A percentile compares a stretch with the other conserved stretches of the same genome.
Evolutionary conservation across 352 stramenopile species (phyloP).

Genomic region (Proteromonas lacertae): DNA sequence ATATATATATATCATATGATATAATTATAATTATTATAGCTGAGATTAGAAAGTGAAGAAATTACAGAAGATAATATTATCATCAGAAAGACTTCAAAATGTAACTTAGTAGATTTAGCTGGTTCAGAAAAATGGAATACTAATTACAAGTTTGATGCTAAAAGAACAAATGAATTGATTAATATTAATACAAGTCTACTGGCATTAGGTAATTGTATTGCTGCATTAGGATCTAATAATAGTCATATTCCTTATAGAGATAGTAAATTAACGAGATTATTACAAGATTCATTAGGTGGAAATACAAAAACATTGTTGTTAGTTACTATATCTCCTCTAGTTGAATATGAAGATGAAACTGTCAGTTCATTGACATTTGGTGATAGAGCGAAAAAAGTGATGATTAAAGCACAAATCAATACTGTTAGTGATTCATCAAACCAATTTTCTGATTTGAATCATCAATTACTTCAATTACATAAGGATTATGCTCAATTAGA

Average conservation of each 20-base stretch:
- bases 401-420: neutral
- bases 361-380: neutral
- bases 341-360: too few relatives aligned
- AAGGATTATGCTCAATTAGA: too few relatives aligned
- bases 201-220: constrained; percentile 8
- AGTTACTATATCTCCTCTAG: too few relatives aligned
- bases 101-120: constrained; percentile 1
- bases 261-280: too few relatives aligned
- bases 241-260: too few relatives aligned
- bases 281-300: too few relatives aligned
- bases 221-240: constrained; percentile 2
- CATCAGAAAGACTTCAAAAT: constrained; percentile 3
- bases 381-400: constrained; percentile 1
- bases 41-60: neutral
- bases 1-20: too few relatives aligned
- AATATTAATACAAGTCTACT: constrained; percentile 11
- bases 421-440: neutral
- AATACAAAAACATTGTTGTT: constrained; percentile 8
- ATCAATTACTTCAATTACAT: too few relatives aligned
- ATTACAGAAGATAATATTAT: neutral
- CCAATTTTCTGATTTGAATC: too few relatives aligned
- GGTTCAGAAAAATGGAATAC: neutral
- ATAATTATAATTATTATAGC: neutral
- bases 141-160: neutral
- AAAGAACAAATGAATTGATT: constrained; percentile 7